Percentiles rank a stretch among this genome's conserved stretches.
phyloP scores from a whole-genome alignment of 768 basidiomycete genomes.

The Crepidotus variabilis region DNA sequence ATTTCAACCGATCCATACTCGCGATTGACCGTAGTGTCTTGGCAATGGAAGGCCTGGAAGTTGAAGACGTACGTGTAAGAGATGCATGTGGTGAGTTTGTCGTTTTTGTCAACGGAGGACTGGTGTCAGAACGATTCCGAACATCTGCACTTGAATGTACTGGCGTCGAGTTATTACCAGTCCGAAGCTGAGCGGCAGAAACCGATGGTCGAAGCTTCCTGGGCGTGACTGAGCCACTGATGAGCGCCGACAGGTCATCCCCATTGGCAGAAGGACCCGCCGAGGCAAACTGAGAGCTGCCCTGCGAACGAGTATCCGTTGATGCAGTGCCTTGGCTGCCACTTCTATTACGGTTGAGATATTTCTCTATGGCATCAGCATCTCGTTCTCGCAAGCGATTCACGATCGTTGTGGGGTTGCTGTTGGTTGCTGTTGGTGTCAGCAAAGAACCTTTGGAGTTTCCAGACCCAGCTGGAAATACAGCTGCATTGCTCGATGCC shows the following conservation, averaged over 20 bases:
- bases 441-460: slow-evolving; percentile 33
- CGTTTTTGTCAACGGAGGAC: slow-evolving; percentile 46
- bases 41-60: slow-evolving; percentile 27
- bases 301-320: slow-evolving; percentile 66
- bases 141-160: slow-evolving; percentile 34
- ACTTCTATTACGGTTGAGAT: slow-evolving; percentile 76
- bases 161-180: slow-evolving; percentile 28
- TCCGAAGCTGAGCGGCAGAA: slow-evolving; percentile 75
- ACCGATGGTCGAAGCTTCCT: slow-evolving; percentile 67
- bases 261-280: slow-evolving; percentile 49
- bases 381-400: slow-evolving; percentile 80
- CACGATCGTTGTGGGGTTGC: slow-evolving; percentile 70
- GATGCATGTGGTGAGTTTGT: slow-evolving; percentile 38
- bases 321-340: slow-evolving; percentile 74
- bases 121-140: slow-evolving; percentile 66
- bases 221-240: slow-evolving; percentile 52
- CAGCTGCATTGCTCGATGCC: slow-evolving; percentile 26
- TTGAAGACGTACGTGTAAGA: slow-evolving; percentile 54
- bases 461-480: slow-evolving; percentile 24
- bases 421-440: slow-evolving; percentile 35
- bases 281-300: slow-evolving; percentile 45
- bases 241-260: slow-evolving; percentile 50
- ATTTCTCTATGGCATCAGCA: slow-evolving; percentile 86
- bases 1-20: slow-evolving; percentile 31
- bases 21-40: slow-evolving; percentile 38